Percentiles rank a stretch among this genome's conserved stretches.
Evolutionary conservation across 768 basidiomycete genomes (phyloP).

Genomic region (Saitozyma podzolica): DNA sequence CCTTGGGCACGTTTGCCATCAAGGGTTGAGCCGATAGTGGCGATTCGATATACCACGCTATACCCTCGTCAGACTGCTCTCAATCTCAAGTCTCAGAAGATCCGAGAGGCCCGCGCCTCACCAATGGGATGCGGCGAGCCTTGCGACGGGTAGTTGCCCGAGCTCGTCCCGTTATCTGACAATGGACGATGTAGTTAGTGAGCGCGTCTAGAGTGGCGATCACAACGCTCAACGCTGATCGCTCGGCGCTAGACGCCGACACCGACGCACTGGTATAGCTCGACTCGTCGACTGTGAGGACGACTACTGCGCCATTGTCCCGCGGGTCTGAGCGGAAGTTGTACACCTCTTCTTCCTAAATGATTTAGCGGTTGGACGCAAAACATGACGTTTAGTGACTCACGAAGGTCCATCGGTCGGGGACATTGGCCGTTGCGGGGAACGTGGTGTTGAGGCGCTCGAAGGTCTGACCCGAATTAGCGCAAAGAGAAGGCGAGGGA

Average conservation of each 20-base stretch:
- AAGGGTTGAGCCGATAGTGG: constrained; percentile 64
- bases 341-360: constrained; percentile 57
- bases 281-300: constrained; percentile 67
- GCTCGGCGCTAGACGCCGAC: too few relatives aligned
- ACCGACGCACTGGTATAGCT: constrained; percentile 60
- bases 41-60: constrained; percentile 81
- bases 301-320: constrained; percentile 62
- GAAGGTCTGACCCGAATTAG: constrained; percentile 54
- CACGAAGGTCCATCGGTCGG: constrained; percentile 51
- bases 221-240: too few relatives aligned
- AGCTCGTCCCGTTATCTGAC: constrained; percentile 45
- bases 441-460: constrained; percentile 62
- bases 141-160: constrained; percentile 60
- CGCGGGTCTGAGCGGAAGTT: constrained; percentile 74
- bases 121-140: constrained; percentile 78
- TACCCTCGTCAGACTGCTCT: neutral
- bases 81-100: neutral
- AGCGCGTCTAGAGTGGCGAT: constrained; percentile 14
- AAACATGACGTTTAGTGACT: constrained; percentile 6
- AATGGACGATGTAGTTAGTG: constrained; percentile 50
- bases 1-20: constrained; percentile 49
- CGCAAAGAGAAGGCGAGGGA: neutral
- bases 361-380: neutral
- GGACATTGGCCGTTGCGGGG: constrained; percentile 62
- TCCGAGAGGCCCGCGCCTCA: constrained; percentile 44